Percentiles rank a stretch among this genome's conserved stretches.
Evolutionary conservation across 306 rosid species (phyloP).

Genomic region (Rosa rugosa): DNA sequence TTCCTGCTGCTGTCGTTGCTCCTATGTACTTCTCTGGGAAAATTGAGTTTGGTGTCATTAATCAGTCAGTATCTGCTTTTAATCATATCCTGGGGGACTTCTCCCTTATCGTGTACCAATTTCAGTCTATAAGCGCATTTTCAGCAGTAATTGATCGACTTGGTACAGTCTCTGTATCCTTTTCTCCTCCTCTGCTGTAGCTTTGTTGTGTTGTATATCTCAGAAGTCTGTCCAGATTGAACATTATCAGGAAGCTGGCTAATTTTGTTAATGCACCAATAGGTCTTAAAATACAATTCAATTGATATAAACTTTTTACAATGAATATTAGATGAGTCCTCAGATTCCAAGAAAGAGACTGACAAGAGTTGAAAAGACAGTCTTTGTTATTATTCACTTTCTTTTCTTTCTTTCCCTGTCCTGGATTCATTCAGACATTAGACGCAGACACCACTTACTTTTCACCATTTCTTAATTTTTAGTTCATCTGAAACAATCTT

Average conservation of each 20-base stretch:
- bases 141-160: constrained; percentile 94
- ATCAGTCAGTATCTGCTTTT: constrained; percentile 96
- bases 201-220: constrained; percentile 2
- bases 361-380: too few relatives aligned
- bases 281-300: constrained; percentile 1
- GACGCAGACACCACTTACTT: neutral
- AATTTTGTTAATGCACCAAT: neutral
- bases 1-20: constrained; percentile 97
- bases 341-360: neutral
- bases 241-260: neutral
- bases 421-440: neutral
- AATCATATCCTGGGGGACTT: constrained; percentile 93
- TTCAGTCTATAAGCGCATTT: constrained; percentile 92
- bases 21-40: constrained; percentile 96
- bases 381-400: neutral
- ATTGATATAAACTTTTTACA: neutral
- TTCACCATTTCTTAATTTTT: neutral
- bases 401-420: neutral
- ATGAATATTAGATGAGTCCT: neutral
- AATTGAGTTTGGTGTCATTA: constrained; percentile 96
- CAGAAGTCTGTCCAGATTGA: constrained; percentile 2
- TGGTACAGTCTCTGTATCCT: constrained; percentile 49
- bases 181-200: constrained; percentile 18
- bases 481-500: neutral
- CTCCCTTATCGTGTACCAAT: constrained; percentile 86